These are phyloP conservation scores for Cryptosporidium tyzzeri DNA, from an alignment of 169 alveolate species.

Conservation along the genomic window DNA sequence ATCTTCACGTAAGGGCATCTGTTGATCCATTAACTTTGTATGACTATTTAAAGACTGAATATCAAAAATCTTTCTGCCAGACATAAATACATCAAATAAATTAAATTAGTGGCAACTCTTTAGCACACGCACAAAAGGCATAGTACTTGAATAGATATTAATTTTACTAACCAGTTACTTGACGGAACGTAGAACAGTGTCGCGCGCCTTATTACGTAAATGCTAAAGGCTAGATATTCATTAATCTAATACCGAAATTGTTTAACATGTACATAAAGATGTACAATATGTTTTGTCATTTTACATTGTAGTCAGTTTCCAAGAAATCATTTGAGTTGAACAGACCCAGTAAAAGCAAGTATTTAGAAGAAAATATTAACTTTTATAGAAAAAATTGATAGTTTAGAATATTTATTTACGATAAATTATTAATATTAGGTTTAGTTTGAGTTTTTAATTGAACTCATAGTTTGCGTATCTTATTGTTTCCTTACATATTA, in stretches of 20 bases:
- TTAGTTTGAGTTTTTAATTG: background rate
- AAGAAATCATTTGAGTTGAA: no score
- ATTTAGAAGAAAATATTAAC: background rate
- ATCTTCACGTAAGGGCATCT: background rate
- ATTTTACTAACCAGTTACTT: slow-evolving; percentile 52
- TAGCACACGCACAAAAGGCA: slow-evolving; percentile 26
- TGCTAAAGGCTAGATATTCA: slow-evolving; percentile 7
- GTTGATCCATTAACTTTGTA: background rate
- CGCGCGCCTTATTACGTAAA: slow-evolving; percentile 62
- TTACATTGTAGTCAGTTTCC: background rate
- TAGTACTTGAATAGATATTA: slow-evolving; percentile 6
- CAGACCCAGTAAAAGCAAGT: background rate
- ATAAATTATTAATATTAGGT: background rate
- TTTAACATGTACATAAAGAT: background rate
- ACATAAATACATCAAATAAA: background rate
- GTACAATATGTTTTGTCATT: background rate
- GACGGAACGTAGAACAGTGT: slow-evolving; percentile 26
- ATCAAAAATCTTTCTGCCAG: background rate
- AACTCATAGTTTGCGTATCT: background rate
- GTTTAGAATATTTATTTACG: background rate
- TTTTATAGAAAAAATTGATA: background rate
- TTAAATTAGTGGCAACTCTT: background rate
- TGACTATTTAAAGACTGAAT: background rate
- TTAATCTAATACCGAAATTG: background rate
- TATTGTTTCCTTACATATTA: background rate